Conservation (phyloP, 495 filamentous ascomycete species). For the Trichocladium antarcticum region DNA sequence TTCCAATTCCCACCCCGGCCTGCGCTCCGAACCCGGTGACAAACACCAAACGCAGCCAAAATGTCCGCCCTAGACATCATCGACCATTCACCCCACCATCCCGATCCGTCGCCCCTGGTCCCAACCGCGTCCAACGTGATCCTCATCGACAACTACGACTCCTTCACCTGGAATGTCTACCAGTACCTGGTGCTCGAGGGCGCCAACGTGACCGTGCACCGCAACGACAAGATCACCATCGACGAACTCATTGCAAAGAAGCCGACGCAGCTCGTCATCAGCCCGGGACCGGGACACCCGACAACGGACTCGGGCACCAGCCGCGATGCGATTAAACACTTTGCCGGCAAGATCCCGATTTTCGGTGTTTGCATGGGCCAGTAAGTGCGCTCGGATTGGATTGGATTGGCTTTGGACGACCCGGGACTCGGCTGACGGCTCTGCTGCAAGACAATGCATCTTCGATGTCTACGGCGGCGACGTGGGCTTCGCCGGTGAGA, state of each 20-base stretch:
- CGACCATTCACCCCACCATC: constrained; percentile 79
- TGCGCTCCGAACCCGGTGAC: constrained; percentile 8
- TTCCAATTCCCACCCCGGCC: too few species aligned
- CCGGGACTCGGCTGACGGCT: not conserved
- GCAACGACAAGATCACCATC: constrained; percentile 84
- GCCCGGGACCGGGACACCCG: constrained; percentile 89
- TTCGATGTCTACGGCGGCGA: constrained; percentile 82
- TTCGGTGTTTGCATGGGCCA: constrained; percentile 98
- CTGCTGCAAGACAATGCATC: constrained; percentile 72
- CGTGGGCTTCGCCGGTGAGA: constrained; percentile 89
- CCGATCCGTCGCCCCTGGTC: constrained; percentile 54
- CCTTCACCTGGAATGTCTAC: constrained; percentile 98
- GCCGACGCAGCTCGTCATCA: constrained; percentile 89
- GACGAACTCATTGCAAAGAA: constrained; percentile 69
- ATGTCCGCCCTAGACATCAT: constrained; percentile 48
- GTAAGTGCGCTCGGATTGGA: constrained; percentile 36
- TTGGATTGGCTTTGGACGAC: not conserved
- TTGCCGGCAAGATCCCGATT: constrained; percentile 93
- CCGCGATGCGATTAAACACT: constrained; percentile 78
- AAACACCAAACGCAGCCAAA: constrained; percentile 2
- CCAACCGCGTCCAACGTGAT: constrained; percentile 78
- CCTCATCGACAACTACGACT: constrained; percentile 98
- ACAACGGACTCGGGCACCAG: constrained; percentile 83
- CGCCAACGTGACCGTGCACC: constrained; percentile 73
- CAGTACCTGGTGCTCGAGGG: constrained; percentile 94